Evolutionary conservation across 2,329 filamentous ascomycete species (phyloP).

Genomic region (Lecanoromycetidae sp.): DNA sequence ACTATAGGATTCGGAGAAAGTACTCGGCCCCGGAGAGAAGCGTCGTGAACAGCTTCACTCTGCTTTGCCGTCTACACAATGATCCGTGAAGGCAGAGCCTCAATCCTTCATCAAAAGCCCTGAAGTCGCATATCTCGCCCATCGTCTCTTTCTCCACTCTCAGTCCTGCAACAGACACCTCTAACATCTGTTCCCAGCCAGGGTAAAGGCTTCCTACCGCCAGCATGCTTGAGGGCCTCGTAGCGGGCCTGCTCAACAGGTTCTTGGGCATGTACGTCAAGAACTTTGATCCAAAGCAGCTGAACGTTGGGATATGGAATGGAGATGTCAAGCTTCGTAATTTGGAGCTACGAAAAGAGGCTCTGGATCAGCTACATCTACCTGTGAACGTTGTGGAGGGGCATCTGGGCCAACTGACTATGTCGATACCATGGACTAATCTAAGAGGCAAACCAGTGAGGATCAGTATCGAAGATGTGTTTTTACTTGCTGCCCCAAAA

Average conservation of each 20-base stretch:
- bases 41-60: slow-evolving; percentile 7
- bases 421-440: slow-evolving; percentile 96
- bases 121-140: background rate
- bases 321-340: slow-evolving; percentile 93
- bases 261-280: slow-evolving; percentile 99
- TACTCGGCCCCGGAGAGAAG: background rate
- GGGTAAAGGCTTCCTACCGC: slow-evolving; percentile 55
- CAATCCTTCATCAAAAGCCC: background rate
- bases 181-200: slow-evolving; percentile 39
- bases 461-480: slow-evolving; percentile 93
- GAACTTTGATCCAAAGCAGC: slow-evolving; percentile 95
- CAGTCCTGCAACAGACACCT: background rate
- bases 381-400: slow-evolving; percentile 95
- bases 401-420: slow-evolving; percentile 79
- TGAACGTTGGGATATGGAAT: slow-evolving; percentile 98
- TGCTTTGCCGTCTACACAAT: slow-evolving; percentile 8
- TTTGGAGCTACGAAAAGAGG: slow-evolving; percentile 84
- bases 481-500: slow-evolving; percentile 84
- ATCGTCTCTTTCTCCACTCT: background rate
- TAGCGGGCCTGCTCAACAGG: slow-evolving; percentile 93
- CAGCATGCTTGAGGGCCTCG: slow-evolving; percentile 91
- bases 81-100: background rate
- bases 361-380: slow-evolving; percentile 90
- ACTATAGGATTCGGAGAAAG: too few species aligned
- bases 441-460: slow-evolving; percentile 86